Conservation (phyloP, 2,329 filamentous ascomycete species). For the Zymoseptoria ardabiliae region DNA sequence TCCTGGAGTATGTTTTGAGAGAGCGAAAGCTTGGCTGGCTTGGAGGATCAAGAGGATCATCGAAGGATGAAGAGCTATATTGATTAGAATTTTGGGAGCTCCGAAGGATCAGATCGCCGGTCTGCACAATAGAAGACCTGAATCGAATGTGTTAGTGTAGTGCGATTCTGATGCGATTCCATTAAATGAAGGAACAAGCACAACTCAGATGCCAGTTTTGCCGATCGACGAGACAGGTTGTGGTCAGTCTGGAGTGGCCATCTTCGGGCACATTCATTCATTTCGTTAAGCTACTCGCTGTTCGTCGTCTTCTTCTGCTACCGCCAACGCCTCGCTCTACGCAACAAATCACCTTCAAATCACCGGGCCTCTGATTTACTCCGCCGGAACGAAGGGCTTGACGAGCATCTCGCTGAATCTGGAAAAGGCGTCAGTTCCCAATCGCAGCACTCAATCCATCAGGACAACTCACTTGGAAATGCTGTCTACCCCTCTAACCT, state of each 20-base stretch:
- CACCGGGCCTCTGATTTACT: conserved; percentile 5
- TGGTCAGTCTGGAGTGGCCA: no score
- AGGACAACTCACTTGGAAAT: conserved; percentile 56
- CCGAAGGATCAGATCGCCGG: no score
- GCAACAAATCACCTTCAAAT: background rate
- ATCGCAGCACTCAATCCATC: background rate
- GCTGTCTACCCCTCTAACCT: conserved; percentile 91
- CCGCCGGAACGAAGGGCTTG: conserved; percentile 64
- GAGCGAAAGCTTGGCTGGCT: no score
- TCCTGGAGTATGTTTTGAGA: no score
- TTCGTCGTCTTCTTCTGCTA: background rate
- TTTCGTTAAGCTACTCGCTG: background rate
- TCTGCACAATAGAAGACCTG: no score
- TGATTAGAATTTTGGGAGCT: no score
- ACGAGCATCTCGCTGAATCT: conserved; percentile 77
- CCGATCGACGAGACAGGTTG: no score
- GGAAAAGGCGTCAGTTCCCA: conserved; percentile 20
- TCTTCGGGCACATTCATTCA: background rate
- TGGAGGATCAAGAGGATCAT: background rate
- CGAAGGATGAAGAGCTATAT: background rate
- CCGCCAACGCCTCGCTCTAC: background rate
- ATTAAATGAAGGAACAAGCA: no score
- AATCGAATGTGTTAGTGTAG: no score
- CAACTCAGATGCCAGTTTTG: no score
- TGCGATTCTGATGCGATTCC: no score